phyloP scores from a whole-genome alignment of 2,329 filamentous ascomycete genomes.

The Paecilomyces dactylethromorphus region DNA sequence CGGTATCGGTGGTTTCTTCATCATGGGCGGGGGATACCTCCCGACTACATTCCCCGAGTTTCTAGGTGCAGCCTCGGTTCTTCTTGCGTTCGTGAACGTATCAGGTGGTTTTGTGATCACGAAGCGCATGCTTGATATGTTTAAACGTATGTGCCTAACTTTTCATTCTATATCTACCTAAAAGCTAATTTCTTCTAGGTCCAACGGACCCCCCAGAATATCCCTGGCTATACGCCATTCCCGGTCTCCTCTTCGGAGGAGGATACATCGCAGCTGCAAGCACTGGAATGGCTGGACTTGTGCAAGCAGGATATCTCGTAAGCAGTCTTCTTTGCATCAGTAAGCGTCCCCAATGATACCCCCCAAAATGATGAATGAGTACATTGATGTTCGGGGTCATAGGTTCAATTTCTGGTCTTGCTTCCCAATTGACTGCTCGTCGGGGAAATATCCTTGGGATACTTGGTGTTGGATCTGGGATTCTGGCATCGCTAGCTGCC shows the following conservation, averaged over 20 bases:
- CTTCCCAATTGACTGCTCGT: constrained; percentile 74
- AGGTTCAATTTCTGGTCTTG: constrained; percentile 68
- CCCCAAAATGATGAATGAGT: not conserved
- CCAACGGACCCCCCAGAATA: constrained; percentile 84
- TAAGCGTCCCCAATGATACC: constrained; percentile 5
- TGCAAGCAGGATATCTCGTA: constrained; percentile 81
- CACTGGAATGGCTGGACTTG: constrained; percentile 75
- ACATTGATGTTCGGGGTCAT: too few relatives aligned
- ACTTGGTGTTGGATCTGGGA: constrained; percentile 74
- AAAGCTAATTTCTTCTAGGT: constrained; percentile 33
- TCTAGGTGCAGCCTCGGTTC: constrained; percentile 71
- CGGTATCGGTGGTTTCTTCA: constrained; percentile 79
- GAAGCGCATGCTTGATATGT: constrained; percentile 91
- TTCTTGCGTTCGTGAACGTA: constrained; percentile 82
- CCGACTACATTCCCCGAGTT: constrained; percentile 72
- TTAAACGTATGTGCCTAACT: constrained; percentile 53
- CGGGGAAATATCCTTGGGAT: constrained; percentile 83
- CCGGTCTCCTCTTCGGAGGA: constrained; percentile 69
- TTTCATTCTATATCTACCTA: not conserved
- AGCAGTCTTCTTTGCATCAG: constrained; percentile 80
- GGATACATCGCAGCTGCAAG: constrained; percentile 74
- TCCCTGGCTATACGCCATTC: constrained; percentile 77
- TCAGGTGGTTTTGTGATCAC: constrained; percentile 86
- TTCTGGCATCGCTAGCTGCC: constrained; percentile 73
- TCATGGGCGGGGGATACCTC: constrained; percentile 74